These are phyloP conservation scores for Tephrocybe sp. DNA, from an alignment of 768 basidiomycete species.

Conservation along the genomic window DNA sequence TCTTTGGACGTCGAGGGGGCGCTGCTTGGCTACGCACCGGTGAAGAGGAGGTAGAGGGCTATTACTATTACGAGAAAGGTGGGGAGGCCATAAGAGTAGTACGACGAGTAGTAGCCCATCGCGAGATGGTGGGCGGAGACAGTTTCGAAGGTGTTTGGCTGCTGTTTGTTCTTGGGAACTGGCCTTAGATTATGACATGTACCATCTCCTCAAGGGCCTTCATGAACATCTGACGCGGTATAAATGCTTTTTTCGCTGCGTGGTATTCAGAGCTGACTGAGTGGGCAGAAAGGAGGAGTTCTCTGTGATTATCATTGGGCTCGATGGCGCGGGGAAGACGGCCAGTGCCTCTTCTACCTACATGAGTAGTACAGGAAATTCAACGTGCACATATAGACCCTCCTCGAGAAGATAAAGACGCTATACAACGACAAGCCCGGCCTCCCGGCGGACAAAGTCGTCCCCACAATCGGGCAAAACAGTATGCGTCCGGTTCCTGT, in stretches of 20 bases:
- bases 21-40: slow-evolving; percentile 69
- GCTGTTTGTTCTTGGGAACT: slow-evolving; percentile 11
- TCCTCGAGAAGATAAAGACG: slow-evolving; percentile 93
- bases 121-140: slow-evolving; percentile 8
- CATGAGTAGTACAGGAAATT: neutral
- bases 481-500: slow-evolving; percentile 52
- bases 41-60: slow-evolving; percentile 87
- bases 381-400: slow-evolving; percentile 50
- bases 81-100: slow-evolving; percentile 71
- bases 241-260: slow-evolving; percentile 13
- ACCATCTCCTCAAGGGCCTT: slow-evolving; percentile 90
- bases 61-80: slow-evolving; percentile 62
- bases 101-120: slow-evolving; percentile 51
- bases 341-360: slow-evolving; percentile 36
- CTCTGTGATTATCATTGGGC: slow-evolving; percentile 91
- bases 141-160: slow-evolving; percentile 22
- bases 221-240: slow-evolving; percentile 88
- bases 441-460: slow-evolving; percentile 90
- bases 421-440: slow-evolving; percentile 86
- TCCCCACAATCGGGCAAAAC: slow-evolving; percentile 96
- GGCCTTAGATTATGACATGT: slow-evolving; percentile 52
- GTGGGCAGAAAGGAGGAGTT: slow-evolving; percentile 80
- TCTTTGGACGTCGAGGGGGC: no score
- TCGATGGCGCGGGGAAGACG: slow-evolving; percentile 92
- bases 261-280: no score